Conservation (phyloP, 192 early-diverging fungal genomes). For the Coemansia sp. region DNA sequence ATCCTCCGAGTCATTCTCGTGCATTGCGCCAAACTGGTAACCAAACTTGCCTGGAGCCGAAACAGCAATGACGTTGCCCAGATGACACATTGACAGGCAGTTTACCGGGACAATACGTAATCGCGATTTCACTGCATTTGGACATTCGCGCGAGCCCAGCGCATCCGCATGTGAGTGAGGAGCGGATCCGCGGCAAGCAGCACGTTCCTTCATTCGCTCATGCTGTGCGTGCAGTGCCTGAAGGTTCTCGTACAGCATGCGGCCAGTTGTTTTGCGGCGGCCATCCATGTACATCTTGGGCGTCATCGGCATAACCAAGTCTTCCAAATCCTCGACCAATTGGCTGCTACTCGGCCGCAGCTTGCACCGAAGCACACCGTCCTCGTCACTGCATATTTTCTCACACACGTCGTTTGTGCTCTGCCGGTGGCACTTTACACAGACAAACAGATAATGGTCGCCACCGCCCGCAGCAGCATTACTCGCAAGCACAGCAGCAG, state of each 20-base stretch:
- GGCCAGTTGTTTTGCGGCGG: conserved; percentile 51
- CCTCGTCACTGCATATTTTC: conserved; percentile 54
- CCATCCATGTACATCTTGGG: conserved; percentile 49
- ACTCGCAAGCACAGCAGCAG: not conserved
- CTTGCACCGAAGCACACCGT: conserved; percentile 50
- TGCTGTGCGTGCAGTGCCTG: conserved; percentile 48
- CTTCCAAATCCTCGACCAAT: conserved; percentile 32
- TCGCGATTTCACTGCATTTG: conserved; percentile 12
- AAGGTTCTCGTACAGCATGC: conserved; percentile 51
- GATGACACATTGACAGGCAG: conserved; percentile 53
- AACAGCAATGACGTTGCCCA: conserved; percentile 49
- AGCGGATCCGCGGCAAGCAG: conserved; percentile 40
- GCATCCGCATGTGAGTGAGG: conserved; percentile 23
- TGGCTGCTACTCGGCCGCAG: conserved; percentile 43
- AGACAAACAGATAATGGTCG: conserved; percentile 55
- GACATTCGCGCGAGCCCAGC: conserved; percentile 31
- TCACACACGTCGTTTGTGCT: conserved; percentile 53
- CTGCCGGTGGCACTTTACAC: conserved; percentile 49
- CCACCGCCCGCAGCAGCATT: not conserved
- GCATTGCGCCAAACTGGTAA: conserved; percentile 54
- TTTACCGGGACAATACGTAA: conserved; percentile 54
- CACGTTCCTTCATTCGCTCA: conserved; percentile 45
- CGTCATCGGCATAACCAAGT: conserved; percentile 54
- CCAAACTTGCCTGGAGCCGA: conserved; percentile 47
- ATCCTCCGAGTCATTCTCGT: conserved; percentile 51